These are phyloP conservation scores for Iberis pinnata DNA, from an alignment of 345 rosid genomes.

Conservation along the genomic window DNA sequence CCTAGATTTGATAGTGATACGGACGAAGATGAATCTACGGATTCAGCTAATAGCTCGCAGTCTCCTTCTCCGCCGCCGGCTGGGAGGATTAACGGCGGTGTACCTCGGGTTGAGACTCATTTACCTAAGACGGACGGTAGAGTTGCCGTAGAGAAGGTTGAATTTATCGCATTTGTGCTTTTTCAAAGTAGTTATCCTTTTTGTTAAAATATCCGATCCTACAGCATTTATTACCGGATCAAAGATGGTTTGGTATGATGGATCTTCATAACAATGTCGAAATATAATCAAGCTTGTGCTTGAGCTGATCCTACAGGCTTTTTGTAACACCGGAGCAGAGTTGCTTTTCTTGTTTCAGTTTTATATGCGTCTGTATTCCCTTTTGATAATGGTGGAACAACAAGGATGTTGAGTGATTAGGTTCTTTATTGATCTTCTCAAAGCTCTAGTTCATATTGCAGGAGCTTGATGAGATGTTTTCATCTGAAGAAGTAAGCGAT, in stretches of 20 bases:
- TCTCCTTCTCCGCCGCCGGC: constrained; percentile 53
- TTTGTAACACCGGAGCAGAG: too few relatives aligned
- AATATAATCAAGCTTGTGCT: too few relatives aligned
- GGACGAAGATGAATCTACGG: constrained; percentile 62
- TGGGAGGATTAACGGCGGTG: constrained; percentile 44
- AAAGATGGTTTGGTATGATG: constrained; percentile 5
- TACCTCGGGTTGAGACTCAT: constrained; percentile 39
- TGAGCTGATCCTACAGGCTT: too few relatives aligned
- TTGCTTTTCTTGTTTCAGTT: too few relatives aligned
- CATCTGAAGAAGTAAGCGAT: constrained; percentile 48
- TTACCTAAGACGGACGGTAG: constrained; percentile 5
- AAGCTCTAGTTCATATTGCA: constrained; percentile 29
- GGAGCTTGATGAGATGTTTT: constrained; percentile 40
- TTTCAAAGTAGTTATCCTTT: neutral
- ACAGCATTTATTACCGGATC: constrained; percentile 4
- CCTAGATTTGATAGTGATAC: constrained; percentile 43
- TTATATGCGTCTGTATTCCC: neutral
- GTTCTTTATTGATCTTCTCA: constrained; percentile 14
- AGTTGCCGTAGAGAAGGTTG: constrained; percentile 43
- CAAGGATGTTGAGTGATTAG: neutral
- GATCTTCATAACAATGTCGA: neutral
- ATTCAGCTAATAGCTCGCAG: constrained; percentile 79
- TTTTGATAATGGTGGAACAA: neutral
- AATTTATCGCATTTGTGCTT: neutral
- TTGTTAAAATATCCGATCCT: constrained; percentile 1